Percentiles rank a stretch among this genome's conserved stretches.
These are phyloP conservation scores for Meyerozyma guilliermondii DNA, from an alignment of 1,139 yeast species.

Conservation along the genomic window DNA sequence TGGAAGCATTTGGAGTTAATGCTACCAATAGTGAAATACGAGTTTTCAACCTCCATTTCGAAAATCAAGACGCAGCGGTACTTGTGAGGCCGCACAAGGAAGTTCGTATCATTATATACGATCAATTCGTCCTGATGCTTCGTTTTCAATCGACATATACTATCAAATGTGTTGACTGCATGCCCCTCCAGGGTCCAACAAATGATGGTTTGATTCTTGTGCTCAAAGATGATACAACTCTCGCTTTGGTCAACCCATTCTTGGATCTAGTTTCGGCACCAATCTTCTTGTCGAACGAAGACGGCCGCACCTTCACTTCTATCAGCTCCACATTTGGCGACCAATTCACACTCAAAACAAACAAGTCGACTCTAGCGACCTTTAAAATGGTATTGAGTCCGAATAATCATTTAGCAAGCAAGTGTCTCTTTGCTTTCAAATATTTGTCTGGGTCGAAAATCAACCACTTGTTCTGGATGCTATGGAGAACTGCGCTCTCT, in stretches of 20 bases:
- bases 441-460: conserved; percentile 55
- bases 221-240: conserved; percentile 23
- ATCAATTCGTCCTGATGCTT: conserved; percentile 17
- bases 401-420: conserved; percentile 31
- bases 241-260: conserved; percentile 62
- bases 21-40: conserved; percentile 30
- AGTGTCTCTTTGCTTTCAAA: conserved; percentile 45
- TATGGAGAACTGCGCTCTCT: conserved; percentile 59
- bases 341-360: conserved; percentile 21
- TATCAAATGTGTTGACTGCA: conserved; percentile 38
- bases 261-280: conserved; percentile 48
- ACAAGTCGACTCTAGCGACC: conserved; percentile 21
- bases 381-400: conserved; percentile 45
- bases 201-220: conserved; percentile 41
- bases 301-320: conserved; percentile 13
- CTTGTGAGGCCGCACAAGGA: conserved; percentile 30
- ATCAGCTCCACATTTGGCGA: conserved; percentile 27
- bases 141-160: conserved; percentile 29
- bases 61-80: conserved; percentile 57
- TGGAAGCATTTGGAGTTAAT: conserved; percentile 41
- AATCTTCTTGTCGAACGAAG: conserved; percentile 14
- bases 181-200: conserved; percentile 26
- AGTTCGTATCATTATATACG: conserved; percentile 14
- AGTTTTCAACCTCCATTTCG: conserved; percentile 39
- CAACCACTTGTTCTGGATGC: conserved; percentile 52